Evolutionary conservation across 2,329 filamentous ascomycete species (phyloP), one percentile per base, ranked within the genome.

Genomic region (Sporothrix euskadiensis): DNA sequence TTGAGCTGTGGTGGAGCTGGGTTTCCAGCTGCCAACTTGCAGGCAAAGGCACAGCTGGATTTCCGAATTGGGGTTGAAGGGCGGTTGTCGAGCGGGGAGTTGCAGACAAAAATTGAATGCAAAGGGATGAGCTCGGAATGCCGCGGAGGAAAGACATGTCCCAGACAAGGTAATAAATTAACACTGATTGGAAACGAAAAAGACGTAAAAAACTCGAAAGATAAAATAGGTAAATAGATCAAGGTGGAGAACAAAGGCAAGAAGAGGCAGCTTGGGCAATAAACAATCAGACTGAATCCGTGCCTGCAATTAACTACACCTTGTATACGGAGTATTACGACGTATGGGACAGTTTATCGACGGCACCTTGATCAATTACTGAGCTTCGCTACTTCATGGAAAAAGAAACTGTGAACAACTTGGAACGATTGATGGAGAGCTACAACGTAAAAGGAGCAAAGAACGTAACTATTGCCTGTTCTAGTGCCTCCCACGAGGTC

Each of bases 1-100:
- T 8, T 30, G 30, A 19, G 41, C 41, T 16, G 19, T 26, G 41
- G 54, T 61, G 69, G 69, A 63, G 44, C 41, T 35, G 69, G 3
- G 8, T 44, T 65, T 66, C 70, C 70, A 71, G 70, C 70, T 71
- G 57, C 22, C 30, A 47, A 65, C 57, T n/a, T 65, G 70, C 70
- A 54, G 32, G 32, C 4, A 12, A 52, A 22, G 26, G 39, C 41
- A 41, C 16, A 71, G 39, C 19, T 26, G 32, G 16, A 52, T 65
- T 71, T 4, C 70, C 70, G 30, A 4, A 54, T 65, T 71, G 44
- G 44, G 57, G 70, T 65, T 19, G 44, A 52, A 22, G 44, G 70
- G 57, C 57, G 70, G 44, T 9, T 41, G 70, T 9, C 47, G 56
- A 52, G 56, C 69, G 54, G 69, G 69, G 56, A 61, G 41, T 16